Percentiles rank a stretch among this genome's conserved stretches.
These are phyloP conservation scores for Petunia axillaris DNA, from an alignment of 257 asterid genomes.

Conservation along the genomic window DNA sequence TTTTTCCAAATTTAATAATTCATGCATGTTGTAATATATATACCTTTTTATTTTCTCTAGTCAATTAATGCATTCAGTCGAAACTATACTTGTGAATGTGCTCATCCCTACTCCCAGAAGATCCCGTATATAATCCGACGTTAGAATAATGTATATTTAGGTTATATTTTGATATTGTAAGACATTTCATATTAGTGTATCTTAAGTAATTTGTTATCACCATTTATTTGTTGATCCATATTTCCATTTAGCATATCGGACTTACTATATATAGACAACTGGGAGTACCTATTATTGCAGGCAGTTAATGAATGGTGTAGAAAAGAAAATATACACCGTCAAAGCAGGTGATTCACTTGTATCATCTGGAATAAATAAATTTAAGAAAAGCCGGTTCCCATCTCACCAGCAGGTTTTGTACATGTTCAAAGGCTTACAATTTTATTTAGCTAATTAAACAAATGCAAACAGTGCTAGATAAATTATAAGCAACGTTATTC, in stretches of 20 bases:
- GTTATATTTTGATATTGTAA: neutral
- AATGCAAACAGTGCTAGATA: neutral
- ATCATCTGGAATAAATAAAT: neutral
- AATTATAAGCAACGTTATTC: neutral
- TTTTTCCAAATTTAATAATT: neutral
- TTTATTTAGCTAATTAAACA: neutral
- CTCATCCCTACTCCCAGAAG: neutral
- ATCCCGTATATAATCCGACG: neutral
- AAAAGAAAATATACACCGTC: too few species aligned
- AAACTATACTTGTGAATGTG: neutral
- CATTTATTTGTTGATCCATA: too few species aligned
- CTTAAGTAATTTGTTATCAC: too few species aligned
- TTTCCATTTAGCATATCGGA: too few species aligned
- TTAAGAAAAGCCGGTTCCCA: neutral
- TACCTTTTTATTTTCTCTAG: neutral
- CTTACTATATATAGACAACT: too few species aligned
- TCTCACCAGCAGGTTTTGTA: neutral
- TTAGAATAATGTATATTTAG: neutral
- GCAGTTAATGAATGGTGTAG: too few species aligned
- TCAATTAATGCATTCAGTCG: constrained; percentile 1
- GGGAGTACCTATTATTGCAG: too few species aligned
- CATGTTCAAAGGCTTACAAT: neutral
- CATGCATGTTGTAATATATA: neutral
- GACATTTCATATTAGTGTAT: too few species aligned
- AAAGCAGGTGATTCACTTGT: neutral